Evolutionary conservation across 805 yeast genomes (phyloP), one percentile per base, ranked within the genome.

Genomic region (Barnettozyma populi): DNA sequence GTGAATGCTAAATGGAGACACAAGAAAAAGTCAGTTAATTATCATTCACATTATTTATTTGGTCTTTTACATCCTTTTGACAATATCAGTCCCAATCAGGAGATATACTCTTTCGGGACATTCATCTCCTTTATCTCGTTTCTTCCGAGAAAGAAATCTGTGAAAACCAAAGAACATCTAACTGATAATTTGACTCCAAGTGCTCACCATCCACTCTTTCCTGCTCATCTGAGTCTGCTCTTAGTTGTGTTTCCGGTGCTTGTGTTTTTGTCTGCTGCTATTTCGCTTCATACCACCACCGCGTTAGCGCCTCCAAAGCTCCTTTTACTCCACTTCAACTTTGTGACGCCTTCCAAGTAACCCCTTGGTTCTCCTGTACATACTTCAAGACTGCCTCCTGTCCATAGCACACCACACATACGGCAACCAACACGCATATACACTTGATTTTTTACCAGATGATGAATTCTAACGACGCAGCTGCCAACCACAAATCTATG

Each of bases 321-420:
- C 16, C 7, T 29, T 29, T 11, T 13, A 29, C 6, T 9, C n/a
- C n/a, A 11, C n/a, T 14, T 14, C 29, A 5, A 14, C 16, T 29
- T 29, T 29, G 32, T 44, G 42, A 13, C 31, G 10, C 23, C 39
- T 25, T 20, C 24, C n/a, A 20, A 34, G 19, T 4, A 14, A 16
- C 11, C 18, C n/a, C 38, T 19, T 23, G 40, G 31, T 46, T 36
- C 32, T 48, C 51, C 21, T 45, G 51, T 48, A 48, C 43, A 48
- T 48, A 48, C 32, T 27, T 41, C 39, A 41, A 45, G 45, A 42
- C 39, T 13, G 37, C 24, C 13, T 19, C 49, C 45, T 35, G 36
- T 38, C 32, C 36, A 41, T 41, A 31, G 35, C 35, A 25, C 16
- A 31, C 29, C 21, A 24, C 20, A 36, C 25, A 36, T 25, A 29